Conservation (phyloP, 1,284 basidiomycete species). For the Macrocystidia cucumis region DNA sequence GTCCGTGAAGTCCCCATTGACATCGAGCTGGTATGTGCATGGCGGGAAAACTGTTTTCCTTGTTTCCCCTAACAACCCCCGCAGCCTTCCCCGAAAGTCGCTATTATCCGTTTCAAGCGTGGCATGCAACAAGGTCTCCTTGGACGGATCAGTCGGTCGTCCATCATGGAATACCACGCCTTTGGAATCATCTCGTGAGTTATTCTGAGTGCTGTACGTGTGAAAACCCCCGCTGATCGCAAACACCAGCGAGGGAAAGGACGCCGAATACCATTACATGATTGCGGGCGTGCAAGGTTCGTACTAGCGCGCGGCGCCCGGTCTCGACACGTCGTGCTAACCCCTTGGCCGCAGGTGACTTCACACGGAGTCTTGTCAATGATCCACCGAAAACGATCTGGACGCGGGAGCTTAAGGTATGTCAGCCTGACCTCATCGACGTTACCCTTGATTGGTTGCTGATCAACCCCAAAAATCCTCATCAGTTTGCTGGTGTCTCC, state of each 20-base stretch:
- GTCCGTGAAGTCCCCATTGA: constrained; percentile 63
- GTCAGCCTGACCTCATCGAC: constrained; percentile 3
- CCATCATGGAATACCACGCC: constrained; percentile 60
- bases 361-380: constrained; percentile 61
- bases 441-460: not conserved
- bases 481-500: constrained; percentile 66
- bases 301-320: too few relatives aligned
- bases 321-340: too few relatives aligned
- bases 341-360: too few relatives aligned
- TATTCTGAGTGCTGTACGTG: not conserved
- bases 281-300: constrained; percentile 72
- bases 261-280: constrained; percentile 69
- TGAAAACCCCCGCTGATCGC: not conserved
- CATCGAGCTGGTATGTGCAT: constrained; percentile 56
- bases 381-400: constrained; percentile 61
- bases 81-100: constrained; percentile 60
- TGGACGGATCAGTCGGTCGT: constrained; percentile 51
- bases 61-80: constrained; percentile 6
- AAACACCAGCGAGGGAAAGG: constrained; percentile 48
- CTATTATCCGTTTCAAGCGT: constrained; percentile 53
- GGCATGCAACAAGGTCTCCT: constrained; percentile 69
- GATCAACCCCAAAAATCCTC: not conserved
- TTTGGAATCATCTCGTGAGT: constrained; percentile 60
- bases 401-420: constrained; percentile 68
- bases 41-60: constrained; percentile 4